Evolutionary conservation across 495 filamentous ascomycete genomes (phyloP), one percentile per base, ranked within the genome.

Genomic region (Achaetomiella virescens): DNA sequence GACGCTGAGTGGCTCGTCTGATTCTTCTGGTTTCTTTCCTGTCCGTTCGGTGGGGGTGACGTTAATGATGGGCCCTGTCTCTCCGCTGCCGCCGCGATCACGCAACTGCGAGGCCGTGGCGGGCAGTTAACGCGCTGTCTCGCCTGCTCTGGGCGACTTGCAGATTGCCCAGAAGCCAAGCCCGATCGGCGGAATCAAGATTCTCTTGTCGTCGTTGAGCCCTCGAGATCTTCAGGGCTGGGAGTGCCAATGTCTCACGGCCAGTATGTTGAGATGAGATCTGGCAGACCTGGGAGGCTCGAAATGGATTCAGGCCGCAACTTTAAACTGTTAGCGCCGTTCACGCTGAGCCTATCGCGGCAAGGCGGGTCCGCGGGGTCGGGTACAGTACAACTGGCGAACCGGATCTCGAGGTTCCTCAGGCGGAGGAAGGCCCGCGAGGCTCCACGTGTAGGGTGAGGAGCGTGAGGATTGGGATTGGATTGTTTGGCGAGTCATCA

Each of bases 321-420:
- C 9, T 31, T 31, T 31, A 29, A 31, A 29, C 15, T 6, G 4
- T 12, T 50, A 50, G 48, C 33, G 35, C 35, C 48, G 8, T 17
- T 15, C 21, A 8, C 22, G 14, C n/a, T 21, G 27, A 25, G n/a
- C 37, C 14, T 40, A 40, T 41, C 36, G 48, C 15, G 47, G 33
- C 33, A 21, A 11, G 29, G 21, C 35, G 22, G 25, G 25, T n/a
- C 10, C 2, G 45, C 29, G 27, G 36, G 48, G 36, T 21, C 24
- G 48, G 48, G 48, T 20, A 40, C 22, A 36, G 22, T 17, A 11
- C 48, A 4, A 15, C 20, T 52, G 38, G 11, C 49, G 49, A 52
- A 52, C 49, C 49, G 49, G 49, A 52, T 42, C 38, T 29, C 49
- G 18, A 43, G 37, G 21, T n/a, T n/a, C n/a, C 3, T n/a, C 36